Percentiles rank a stretch among this genome's conserved stretches.
These are phyloP conservation scores for Penicillium corylophilum DNA, from an alignment of 2,329 filamentous ascomycete species.

Conservation along the genomic window DNA sequence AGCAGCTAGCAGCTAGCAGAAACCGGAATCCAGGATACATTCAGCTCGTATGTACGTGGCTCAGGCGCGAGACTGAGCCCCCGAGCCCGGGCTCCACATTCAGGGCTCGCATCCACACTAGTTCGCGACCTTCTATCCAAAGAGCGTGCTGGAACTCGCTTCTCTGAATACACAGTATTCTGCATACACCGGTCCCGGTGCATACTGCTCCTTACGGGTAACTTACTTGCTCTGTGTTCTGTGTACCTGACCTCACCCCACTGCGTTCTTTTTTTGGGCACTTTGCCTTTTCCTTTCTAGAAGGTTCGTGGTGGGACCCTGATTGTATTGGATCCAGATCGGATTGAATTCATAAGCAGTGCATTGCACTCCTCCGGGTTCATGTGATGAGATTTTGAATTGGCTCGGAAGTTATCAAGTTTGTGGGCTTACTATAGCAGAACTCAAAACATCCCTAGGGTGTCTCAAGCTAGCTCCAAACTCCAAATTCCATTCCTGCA, in stretches of 20 bases:
- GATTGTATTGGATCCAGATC: background rate
- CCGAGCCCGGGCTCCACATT: constrained; percentile 22
- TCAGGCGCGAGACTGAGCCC: constrained; percentile 16
- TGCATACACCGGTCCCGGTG: background rate
- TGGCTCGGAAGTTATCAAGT: background rate
- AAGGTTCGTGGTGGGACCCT: constrained; percentile 9
- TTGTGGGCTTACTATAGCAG: background rate
- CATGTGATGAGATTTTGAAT: background rate
- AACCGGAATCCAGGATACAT: background rate
- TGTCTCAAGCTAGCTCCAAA: background rate
- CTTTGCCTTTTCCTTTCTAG: constrained; percentile 13
- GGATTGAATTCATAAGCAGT: background rate
- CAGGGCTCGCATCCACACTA: constrained; percentile 29
- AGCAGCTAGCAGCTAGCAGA: too few relatives aligned
- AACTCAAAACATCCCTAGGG: background rate
- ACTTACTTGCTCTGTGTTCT: background rate
- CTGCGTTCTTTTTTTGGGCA: constrained; percentile 11
- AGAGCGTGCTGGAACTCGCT: constrained; percentile 20
- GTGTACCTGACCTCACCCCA: constrained; percentile 12
- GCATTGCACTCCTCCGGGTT: background rate
- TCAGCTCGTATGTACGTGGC: background rate
- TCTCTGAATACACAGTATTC: constrained; percentile 18
- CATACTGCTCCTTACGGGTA: background rate
- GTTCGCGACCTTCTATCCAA: constrained; percentile 20
- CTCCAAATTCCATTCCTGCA: background rate